A percentile compares a stretch with the other conserved stretches of the same genome.
Evolutionary conservation across 106 monocot species (phyloP).

Genomic region (Gastrodia elata): DNA sequence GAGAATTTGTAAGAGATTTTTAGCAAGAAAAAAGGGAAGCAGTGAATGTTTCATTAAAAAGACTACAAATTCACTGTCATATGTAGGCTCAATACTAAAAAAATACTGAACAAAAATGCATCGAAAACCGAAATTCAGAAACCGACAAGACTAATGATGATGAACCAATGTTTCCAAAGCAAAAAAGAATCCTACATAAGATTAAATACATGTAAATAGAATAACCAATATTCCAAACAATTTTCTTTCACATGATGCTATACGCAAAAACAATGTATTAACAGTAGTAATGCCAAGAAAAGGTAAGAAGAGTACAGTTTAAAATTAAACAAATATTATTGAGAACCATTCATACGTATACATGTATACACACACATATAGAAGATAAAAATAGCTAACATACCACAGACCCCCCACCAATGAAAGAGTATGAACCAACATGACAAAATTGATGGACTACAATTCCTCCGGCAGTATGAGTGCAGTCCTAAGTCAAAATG

Average conservation of each 20-base stretch:
- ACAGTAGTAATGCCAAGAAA: background rate
- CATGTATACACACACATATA: background rate
- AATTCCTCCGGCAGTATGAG: slow-evolving; percentile 69
- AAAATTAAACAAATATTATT: background rate
- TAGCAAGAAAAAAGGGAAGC: background rate
- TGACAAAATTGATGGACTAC: slow-evolving; percentile 96
- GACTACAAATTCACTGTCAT: background rate
- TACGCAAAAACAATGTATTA: background rate
- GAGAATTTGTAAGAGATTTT: background rate
- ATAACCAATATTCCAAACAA: background rate
- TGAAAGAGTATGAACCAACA: slow-evolving; percentile 77
- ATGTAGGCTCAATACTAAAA: background rate
- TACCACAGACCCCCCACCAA: slow-evolving; percentile 94
- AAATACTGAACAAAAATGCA: background rate
- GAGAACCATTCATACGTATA: background rate
- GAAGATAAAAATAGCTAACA: background rate
- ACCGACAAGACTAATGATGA: background rate
- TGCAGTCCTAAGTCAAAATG: slow-evolving; percentile 40
- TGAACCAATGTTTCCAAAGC: background rate
- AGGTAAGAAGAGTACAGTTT: background rate
- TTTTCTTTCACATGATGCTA: background rate
- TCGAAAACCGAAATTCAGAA: background rate
- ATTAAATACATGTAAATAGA: background rate
- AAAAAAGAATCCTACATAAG: background rate
- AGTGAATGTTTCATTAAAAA: background rate